phyloP scores from a whole-genome alignment of 306 rosid genomes.

The Crotalaria pallida region DNA sequence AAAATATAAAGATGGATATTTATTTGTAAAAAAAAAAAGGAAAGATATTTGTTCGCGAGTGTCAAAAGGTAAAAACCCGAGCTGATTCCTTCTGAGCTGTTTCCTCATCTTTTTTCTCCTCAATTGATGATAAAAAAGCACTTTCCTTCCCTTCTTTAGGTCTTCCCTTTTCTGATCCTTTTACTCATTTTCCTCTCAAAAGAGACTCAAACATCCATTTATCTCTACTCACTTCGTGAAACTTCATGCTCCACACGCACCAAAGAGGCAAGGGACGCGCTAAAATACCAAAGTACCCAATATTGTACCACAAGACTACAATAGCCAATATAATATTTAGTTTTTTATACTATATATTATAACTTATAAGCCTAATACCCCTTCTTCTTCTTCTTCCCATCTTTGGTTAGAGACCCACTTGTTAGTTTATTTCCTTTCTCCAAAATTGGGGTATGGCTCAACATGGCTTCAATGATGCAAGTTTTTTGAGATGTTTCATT shows the following conservation, averaged over 20 bases:
- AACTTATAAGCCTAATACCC: neutral
- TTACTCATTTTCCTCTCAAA: neutral
- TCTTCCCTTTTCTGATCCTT: neutral
- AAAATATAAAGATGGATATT: no score
- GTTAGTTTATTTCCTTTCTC: neutral
- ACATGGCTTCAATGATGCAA: neutral
- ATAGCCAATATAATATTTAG: neutral
- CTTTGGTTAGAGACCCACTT: neutral
- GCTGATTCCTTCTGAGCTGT: neutral
- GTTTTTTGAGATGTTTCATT: neutral
- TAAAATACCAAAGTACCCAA: neutral
- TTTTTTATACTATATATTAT: no score
- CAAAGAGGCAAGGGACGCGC: neutral
- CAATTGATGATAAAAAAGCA: neutral
- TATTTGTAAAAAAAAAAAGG: no score
- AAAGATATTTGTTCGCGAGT: neutral
- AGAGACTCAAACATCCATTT: neutral
- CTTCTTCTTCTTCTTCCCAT: neutral
- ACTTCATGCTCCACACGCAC: neutral
- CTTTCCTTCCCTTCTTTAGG: neutral
- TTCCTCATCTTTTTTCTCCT: neutral
- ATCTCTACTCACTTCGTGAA: neutral
- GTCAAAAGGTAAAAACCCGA: neutral
- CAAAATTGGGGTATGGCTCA: conserved; percentile 4
- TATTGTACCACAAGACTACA: neutral